phyloP scores from a whole-genome alignment of 352 stramenopile species.

The Pythium monospermum region DNA sequence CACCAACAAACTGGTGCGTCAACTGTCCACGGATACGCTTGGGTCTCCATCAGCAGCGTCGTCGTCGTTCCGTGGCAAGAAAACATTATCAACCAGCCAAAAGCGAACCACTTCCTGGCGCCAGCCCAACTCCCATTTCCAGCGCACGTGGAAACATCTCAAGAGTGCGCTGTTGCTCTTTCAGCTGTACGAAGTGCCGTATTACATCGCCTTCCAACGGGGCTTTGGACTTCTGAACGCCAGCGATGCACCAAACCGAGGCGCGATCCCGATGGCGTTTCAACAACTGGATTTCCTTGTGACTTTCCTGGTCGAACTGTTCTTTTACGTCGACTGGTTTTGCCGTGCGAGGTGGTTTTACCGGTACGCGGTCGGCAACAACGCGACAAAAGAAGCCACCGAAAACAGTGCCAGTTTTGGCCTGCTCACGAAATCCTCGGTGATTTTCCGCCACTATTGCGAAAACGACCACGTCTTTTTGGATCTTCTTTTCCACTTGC shows the following conservation, averaged over 20 bases:
- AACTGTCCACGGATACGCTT: conserved; percentile 7
- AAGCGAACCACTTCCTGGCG: conserved; percentile 10
- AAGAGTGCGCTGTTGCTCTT: conserved; percentile 19
- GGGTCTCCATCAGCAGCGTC: no score
- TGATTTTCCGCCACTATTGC: conserved; percentile 34
- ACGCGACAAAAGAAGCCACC: not conserved
- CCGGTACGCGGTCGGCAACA: conserved; percentile 15
- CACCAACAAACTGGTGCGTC: conserved; percentile 15
- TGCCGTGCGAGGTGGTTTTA: conserved; percentile 42
- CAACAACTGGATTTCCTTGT: conserved; percentile 32
- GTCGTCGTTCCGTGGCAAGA: no score
- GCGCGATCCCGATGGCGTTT: no score
- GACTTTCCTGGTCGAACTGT: conserved; percentile 35
- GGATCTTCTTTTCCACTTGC: conserved; percentile 29
- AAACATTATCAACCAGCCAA: not conserved
- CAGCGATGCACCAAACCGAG: conserved; percentile 19
- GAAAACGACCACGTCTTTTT: conserved; percentile 34
- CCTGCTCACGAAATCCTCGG: conserved; percentile 9
- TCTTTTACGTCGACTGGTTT: conserved; percentile 59
- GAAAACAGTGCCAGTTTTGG: conserved; percentile 16
- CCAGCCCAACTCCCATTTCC: conserved; percentile 18
- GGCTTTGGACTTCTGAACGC: conserved; percentile 19
- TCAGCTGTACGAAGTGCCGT: conserved; percentile 16
- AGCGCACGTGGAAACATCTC: conserved; percentile 10
- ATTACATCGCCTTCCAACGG: conserved; percentile 18